phyloP scores from a whole-genome alignment of 805 yeast genomes.

The Yamadazyma paraphyllophila region DNA sequence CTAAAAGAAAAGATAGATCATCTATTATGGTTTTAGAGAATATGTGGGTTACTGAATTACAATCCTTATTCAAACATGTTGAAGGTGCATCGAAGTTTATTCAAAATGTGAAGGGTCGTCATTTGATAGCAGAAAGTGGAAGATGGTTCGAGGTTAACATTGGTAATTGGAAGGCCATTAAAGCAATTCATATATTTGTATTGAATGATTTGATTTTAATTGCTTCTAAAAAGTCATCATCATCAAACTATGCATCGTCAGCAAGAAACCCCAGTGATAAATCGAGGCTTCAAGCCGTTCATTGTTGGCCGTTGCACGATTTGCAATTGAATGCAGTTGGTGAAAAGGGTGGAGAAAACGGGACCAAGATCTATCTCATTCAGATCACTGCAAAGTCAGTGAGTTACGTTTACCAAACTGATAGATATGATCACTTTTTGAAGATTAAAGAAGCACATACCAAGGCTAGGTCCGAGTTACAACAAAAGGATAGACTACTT shows the following conservation, averaged over 20 bases:
- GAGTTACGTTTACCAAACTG: constrained; percentile 60
- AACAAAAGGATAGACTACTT: constrained; percentile 28
- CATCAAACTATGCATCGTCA: constrained; percentile 16
- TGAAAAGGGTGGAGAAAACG: constrained; percentile 23
- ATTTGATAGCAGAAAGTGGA: constrained; percentile 72
- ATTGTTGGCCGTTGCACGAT: constrained; percentile 75
- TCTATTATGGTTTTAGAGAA: constrained; percentile 72
- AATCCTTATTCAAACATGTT: constrained; percentile 70
- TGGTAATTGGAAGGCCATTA: constrained; percentile 78
- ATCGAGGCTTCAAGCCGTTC: constrained; percentile 59
- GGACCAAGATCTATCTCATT: constrained; percentile 36
- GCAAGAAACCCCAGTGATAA: constrained; percentile 24
- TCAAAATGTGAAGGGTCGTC: constrained; percentile 76
- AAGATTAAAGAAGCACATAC: constrained; percentile 55
- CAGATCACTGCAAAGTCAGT: constrained; percentile 47
- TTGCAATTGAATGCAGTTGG: constrained; percentile 46
- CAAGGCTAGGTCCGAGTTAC: constrained; percentile 56
- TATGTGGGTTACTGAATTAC: constrained; percentile 76
- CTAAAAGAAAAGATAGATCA: constrained; percentile 53
- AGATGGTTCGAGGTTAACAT: constrained; percentile 86
- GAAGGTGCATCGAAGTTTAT: constrained; percentile 87
- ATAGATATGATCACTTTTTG: constrained; percentile 53
- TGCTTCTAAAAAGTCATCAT: constrained; percentile 54
- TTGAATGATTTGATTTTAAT: constrained; percentile 75
- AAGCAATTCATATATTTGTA: constrained; percentile 72